Percentiles rank a stretch among this genome's conserved stretches.
Evolutionary conservation across 2,329 filamentous ascomycete species (phyloP).

Genomic region (Sporothrix inflata): DNA sequence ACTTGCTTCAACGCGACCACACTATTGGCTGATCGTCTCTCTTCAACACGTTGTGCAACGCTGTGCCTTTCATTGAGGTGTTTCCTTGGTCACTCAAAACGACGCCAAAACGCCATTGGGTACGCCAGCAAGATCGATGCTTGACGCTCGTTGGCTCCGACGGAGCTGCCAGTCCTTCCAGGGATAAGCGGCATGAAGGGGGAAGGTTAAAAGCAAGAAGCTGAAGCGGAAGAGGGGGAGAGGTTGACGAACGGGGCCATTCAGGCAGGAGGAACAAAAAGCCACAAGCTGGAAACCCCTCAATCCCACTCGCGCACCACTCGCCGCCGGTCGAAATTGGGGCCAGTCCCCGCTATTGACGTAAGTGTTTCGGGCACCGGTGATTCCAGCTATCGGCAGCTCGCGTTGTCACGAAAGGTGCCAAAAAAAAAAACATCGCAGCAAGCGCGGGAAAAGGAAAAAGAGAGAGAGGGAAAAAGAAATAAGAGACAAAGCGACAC

Average conservation of each 20-base stretch:
- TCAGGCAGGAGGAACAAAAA: not conserved
- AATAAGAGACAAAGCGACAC: not conserved
- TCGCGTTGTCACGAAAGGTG: not conserved
- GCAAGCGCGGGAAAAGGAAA: not conserved
- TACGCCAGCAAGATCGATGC: not conserved
- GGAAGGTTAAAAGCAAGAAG: not conserved
- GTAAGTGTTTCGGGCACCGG: slow-evolving; percentile 10
- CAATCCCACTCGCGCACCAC: not conserved
- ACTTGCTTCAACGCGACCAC: slow-evolving; percentile 16
- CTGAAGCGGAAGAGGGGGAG: not conserved
- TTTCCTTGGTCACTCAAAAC: slow-evolving; percentile 7
- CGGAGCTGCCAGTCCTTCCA: slow-evolving; percentile 8
- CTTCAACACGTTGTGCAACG: not conserved
- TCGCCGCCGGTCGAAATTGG: slow-evolving; percentile 3
- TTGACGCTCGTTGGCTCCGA: not conserved
- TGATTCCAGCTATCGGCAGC: slow-evolving; percentile 15
- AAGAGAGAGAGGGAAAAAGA: not conserved
- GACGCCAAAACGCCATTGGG: not conserved
- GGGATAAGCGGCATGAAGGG: not conserved
- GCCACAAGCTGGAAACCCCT: not conserved
- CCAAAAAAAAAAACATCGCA: not conserved
- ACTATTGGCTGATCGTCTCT: slow-evolving; percentile 9
- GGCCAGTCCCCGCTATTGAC: slow-evolving; percentile 18
- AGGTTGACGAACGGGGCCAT: not conserved
- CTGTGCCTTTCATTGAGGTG: not conserved